Base-by-base conservation (phyloP, 176 grass and related monocot species). In the Bonia amplexicaulis region DNA sequence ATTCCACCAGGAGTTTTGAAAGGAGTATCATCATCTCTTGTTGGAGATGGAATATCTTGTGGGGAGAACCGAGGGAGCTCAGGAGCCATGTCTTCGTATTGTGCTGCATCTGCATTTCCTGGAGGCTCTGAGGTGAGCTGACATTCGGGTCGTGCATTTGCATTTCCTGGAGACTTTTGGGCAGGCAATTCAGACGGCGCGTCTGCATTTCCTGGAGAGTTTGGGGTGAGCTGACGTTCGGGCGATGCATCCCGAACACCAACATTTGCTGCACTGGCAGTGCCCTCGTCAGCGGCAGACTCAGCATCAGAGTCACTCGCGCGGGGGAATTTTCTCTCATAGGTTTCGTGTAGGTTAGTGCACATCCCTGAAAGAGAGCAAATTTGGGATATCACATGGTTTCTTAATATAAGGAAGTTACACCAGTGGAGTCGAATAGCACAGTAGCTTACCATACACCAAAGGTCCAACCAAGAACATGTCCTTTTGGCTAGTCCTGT, bases 311-410 rank as follows among this genome's bases (percentile, higher is more conserved):
- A 59, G 65, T 47, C 73, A 80, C 51, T 87, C 55, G 41, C 12
- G 60, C 10, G 45, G 58, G 90, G 58, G 63, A 86, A 74, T 59
- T 58, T 76, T 72, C 44, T 86, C 71, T 85, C 74, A 78, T 84
- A 88, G 13, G 25, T 47, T 83, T 84, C 83, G 27, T 84, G 74
- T 27, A 94, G 85, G 48, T 68, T 67, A 65, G 47, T 55, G 37
- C 87, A 92, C 78, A 92, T 90, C 31, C 90, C 93, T 94, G 89
- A 66, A 85, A 70, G 59, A n/a, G 46, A 58, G 49, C 5, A 64
- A 46, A 47, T 58, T 69, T 35, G 27, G 6, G 49, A 20, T 45
- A 55, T 78, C 20, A 41, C 27, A 22, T 86, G 14, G 47, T 48
- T 77, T 71, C 33, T 46, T 76, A 73, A 19, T 3, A 58, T 10